Evolutionary conservation across 441 rosid genomes (phyloP), one percentile per base, ranked within the genome.

Genomic region (Gossypium laxum): DNA sequence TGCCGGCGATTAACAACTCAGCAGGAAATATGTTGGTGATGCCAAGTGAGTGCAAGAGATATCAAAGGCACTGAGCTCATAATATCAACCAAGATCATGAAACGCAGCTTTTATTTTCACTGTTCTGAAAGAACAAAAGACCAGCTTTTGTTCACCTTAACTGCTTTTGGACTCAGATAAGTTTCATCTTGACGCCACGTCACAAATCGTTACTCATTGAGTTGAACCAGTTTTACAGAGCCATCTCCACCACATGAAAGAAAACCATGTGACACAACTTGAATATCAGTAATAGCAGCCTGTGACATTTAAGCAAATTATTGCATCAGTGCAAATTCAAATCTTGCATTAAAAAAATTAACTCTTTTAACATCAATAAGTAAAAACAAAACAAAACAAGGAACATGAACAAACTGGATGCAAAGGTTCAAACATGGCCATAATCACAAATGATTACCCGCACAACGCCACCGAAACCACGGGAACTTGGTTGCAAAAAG

Each of bases 211-310:
- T 79, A 55, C 74, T 76, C 88, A 66, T 77, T 77, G 73, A 91
- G 72, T 77, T 83, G 81, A 72, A 89, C 78, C 71, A 86, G 82
- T 85, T 89, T 91, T 51, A 91, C 92, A 32, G 85, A 76, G 54
- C 97, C 96, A 80, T 91, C 98, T 68, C 98, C 96, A 22, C 98
- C 97, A 66, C 97, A 91, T 17, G 89, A 75, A 59, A 93, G 85
- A 80, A 91, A 93, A 65, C 98, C 97, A 73, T 81, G 79, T n/a
- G 89, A 82, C 72, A 85, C 82, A 73, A 91, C 88, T 86, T 86
- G 93, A 69, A 93, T 86, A 64, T 90, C 98, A 1, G 98, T 93
- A 8, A 93, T 92, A 34, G 89, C 97, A 77, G 91, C 97, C 97
- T 93, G 86, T 74, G 66, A 78, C 76, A 67, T n/a, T 57, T 57